phyloP scores from a whole-genome alignment of 345 rosid genomes.

The Lumnitzera racemosa region DNA sequence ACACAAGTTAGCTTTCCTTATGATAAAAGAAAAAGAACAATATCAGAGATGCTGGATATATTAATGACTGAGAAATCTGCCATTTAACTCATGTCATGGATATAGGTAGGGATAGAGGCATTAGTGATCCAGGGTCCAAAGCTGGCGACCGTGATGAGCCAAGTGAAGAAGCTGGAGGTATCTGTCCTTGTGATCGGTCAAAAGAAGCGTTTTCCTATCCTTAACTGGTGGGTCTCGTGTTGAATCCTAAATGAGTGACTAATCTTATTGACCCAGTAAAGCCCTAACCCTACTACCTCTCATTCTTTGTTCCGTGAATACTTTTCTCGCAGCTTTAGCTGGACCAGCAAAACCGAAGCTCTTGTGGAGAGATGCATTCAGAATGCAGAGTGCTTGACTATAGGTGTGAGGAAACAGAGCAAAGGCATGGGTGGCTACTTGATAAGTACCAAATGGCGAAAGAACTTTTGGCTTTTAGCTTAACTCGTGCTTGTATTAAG shows the following conservation, averaged over 20 bases:
- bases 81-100: too few species aligned
- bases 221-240: conserved; percentile 45
- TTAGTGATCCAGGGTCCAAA: conserved; percentile 83
- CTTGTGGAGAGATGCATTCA: conserved; percentile 76
- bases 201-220: conserved; percentile 49
- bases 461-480: conserved; percentile 96
- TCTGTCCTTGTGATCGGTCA: conserved; percentile 85
- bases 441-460: conserved; percentile 86
- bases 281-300: neutral
- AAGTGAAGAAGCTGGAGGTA: conserved; percentile 89
- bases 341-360: conserved; percentile 58
- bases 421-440: conserved; percentile 72
- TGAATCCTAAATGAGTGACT: neutral
- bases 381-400: conserved; percentile 71
- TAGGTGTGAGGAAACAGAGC: conserved; percentile 94
- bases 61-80: too few species aligned
- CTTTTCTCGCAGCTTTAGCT: conserved; percentile 45
- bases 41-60: too few species aligned
- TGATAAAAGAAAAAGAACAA: too few species aligned
- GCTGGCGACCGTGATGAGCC: conserved; percentile 70
- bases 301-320: too few species aligned
- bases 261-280: conserved; percentile 7
- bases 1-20: too few species aligned
- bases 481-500: conserved; percentile 6
- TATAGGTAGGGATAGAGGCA: conserved; percentile 85